These are phyloP conservation scores for Zea mays DNA, from an alignment of 176 grass and related monocot genomes.

Conservation along the genomic window Zm-B73-REFERENCE-NAM-5.0 NC_050104.1:158367001-158367500, in stretches of 20 bases:
- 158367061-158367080: background rate
- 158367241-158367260: conserved; percentile 64
- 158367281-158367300: background rate
- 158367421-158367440: background rate
- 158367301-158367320: background rate
- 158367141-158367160: background rate
- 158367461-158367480: background rate
- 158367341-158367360: background rate
- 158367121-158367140: background rate
- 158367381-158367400: background rate
- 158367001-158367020: background rate
- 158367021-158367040: background rate
- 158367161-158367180: conserved; percentile 1
- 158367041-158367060: background rate
- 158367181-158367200: background rate
- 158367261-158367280: conserved; percentile 47
- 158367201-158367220: conserved; percentile 53
- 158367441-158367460: background rate
- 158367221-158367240: conserved; percentile 62
- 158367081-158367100: background rate
- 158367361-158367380: background rate
- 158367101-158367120: background rate
- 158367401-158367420: background rate
- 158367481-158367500: conserved; percentile 5
- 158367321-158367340: background rate